These are phyloP conservation scores for Eutrema heterophyllum DNA, from an alignment of 345 rosid species.

Conservation along the genomic window DNA sequence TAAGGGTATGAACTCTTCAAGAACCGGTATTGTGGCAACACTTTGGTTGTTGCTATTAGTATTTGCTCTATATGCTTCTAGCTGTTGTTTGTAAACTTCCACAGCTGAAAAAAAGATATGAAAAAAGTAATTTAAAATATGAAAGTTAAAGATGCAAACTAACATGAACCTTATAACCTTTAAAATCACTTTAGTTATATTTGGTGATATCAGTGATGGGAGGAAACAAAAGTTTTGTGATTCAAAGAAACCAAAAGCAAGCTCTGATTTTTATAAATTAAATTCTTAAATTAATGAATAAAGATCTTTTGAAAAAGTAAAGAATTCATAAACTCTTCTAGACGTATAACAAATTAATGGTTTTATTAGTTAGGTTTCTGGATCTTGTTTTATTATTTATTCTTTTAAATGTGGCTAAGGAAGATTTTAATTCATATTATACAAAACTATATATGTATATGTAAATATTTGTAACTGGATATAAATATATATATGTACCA, in stretches of 20 bases:
- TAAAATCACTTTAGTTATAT: constrained; percentile 16
- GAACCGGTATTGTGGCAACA: constrained; percentile 45
- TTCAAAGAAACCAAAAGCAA: constrained; percentile 29
- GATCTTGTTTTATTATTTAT: background rate
- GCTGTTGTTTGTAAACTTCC: constrained; percentile 79
- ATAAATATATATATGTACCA: constrained; percentile 41
- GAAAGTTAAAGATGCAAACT: constrained; percentile 11
- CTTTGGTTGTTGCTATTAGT: constrained; percentile 37
- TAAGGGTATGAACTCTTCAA: constrained; percentile 95
- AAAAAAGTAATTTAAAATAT: constrained; percentile 2
- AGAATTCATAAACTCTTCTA: constrained; percentile 18
- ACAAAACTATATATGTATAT: background rate
- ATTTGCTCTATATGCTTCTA: constrained; percentile 58
- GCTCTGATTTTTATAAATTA: constrained; percentile 32
- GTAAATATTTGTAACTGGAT: background rate
- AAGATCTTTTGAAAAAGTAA: constrained; percentile 25
- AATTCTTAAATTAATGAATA: constrained; percentile 25
- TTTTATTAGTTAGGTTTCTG: background rate
- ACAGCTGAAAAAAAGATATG: constrained; percentile 46
- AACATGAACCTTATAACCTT: constrained; percentile 25
- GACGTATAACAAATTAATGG: background rate
- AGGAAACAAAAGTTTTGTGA: constrained; percentile 25
- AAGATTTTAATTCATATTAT: background rate
- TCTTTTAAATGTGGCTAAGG: background rate
- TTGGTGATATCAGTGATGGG: constrained; percentile 27